Evolutionary conservation across 1,284 basidiomycete genomes (phyloP).

Genomic region (Austroboletus niveus): DNA sequence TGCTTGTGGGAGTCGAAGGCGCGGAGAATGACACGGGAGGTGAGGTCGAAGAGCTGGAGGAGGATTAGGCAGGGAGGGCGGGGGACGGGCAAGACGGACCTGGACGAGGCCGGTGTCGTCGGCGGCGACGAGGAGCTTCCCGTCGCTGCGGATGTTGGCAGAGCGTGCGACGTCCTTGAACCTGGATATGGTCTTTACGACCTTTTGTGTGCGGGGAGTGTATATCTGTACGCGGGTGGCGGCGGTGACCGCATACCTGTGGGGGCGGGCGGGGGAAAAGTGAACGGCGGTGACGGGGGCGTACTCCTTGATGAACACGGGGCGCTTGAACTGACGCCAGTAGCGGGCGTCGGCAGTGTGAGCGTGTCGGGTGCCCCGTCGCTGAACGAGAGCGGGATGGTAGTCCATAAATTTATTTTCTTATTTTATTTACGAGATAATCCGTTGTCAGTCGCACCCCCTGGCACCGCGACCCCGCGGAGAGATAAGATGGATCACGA

Average conservation of each 20-base stretch:
- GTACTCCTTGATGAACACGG: slow-evolving; percentile 92
- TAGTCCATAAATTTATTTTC: slow-evolving; percentile 58
- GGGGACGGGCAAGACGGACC: slow-evolving; percentile 38
- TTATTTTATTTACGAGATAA: neutral
- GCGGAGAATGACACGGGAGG: slow-evolving; percentile 90
- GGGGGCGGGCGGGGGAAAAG: slow-evolving; percentile 82
- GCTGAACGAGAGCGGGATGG: slow-evolving; percentile 68
- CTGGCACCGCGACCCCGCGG: slow-evolving; percentile 6
- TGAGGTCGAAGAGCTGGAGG: slow-evolving; percentile 87
- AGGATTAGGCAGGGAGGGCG: slow-evolving; percentile 12
- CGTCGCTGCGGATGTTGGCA: slow-evolving; percentile 86
- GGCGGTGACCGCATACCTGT: slow-evolving; percentile 93
- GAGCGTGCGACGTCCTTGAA: slow-evolving; percentile 96
- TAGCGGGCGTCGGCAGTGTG: slow-evolving; percentile 63
- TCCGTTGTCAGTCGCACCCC: slow-evolving; percentile 8
- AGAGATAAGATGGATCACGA: slow-evolving; percentile 18
- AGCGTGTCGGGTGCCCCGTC: slow-evolving; percentile 56
- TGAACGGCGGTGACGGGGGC: slow-evolving; percentile 91
- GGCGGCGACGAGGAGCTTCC: slow-evolving; percentile 92
- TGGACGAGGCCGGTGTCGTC: slow-evolving; percentile 95
- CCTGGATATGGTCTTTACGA: slow-evolving; percentile 93
- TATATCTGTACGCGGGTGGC: slow-evolving; percentile 95
- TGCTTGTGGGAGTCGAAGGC: slow-evolving; percentile 92
- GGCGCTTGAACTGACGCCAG: slow-evolving; percentile 81
- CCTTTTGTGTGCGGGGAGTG: slow-evolving; percentile 91